Base-by-base conservation (phyloP, 768 basidiomycete species). In the Hortiboletus flavorubellus region DNA sequence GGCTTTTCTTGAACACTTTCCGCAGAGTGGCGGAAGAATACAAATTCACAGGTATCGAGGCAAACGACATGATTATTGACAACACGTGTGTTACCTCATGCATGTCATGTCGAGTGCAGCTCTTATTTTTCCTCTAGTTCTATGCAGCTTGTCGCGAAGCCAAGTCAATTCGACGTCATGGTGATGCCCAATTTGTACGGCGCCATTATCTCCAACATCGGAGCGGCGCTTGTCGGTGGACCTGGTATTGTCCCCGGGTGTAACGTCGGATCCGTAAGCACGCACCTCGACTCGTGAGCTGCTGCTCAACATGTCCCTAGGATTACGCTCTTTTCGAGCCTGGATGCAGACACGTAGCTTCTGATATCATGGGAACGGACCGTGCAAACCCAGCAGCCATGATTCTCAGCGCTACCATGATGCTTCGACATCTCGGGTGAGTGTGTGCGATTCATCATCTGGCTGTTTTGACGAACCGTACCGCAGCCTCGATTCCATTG, bases 241-340 rank as follows among this genome's bases (percentile, higher is more conserved):
- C 97, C 96, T 38, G 97, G 97, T 68, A 86, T 98, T 64, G 96
- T 98, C 23, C 95, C 97, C 9, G 97, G 97, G 16, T 96, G 94
- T 78, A 98, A 98, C 73, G 89, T 99, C 64, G 97, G 97, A 66
- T 82, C 92, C 52, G 92, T 93, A 64, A 61, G 76, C 77, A 68
- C 39, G 39, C 41, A 18, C 41, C 49, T 41, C 5, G 2, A 26
- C 38, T 51, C 15, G 37, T 33, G 42, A 37, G 26, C n/a, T 18
- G 33, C 49, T 23, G 45, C 44, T 51, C 37, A 54, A 40, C 16
- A 5, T 30, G 5, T 5, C 31, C 35, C 33, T 34, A 91, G 87
- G 97, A 98, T 73, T 98, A 93, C 70, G 97, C 97, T 26, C 81
- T 99, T 51, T 99, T 99, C 71, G 97, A 99, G 73, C 97, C 97